Evolutionary conservation across 768 basidiomycete species (phyloP), one percentile per base, ranked within the genome.

Genomic region (Tricholoma sp.): DNA sequence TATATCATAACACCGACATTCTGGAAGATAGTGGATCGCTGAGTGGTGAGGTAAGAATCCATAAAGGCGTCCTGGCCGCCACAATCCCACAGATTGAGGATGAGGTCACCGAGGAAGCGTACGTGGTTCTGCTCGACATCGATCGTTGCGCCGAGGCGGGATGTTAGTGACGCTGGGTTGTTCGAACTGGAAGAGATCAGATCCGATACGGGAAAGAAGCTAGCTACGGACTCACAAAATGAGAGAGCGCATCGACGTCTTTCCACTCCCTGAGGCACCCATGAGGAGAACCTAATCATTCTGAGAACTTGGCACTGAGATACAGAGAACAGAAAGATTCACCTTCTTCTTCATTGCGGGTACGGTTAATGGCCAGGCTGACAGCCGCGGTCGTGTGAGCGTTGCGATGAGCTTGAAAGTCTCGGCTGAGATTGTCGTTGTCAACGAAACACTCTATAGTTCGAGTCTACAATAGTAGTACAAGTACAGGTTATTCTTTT

Each of bases 41-140:
- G 94, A 0, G 88, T 83, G 34, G 88, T 87, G 56, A 99, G 88
- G 72, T 98, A 98, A 29, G 90, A 89, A 71, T 98, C 95, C 86
- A 98, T 94, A 78, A 97, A 98, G 12, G 94, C 84, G 68, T 97
- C 94, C 72, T 99, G 97, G 7, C 97, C 97, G 42, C 96, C 97
- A 63, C 97, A 98, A 72, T 99, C 97, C 96, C 96, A 98, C 5
- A 98, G 80, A 68, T 96, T 96, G 70, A 99, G 84, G 59, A 94
- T 89, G 64, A 98, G 86, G 67, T 96, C 93, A 12, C 94, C 95
- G 12, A 99, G 84, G 71, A 99, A 98, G 42, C 94, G 89, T 60
- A 98, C 94, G 68, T 97, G 93, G 63, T 95, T 96, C 69, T 95
- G 92, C 69, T 98, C 96, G 58, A 98, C 94, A 69, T 98, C 96